Base-by-base conservation (phyloP, 345 rosid genomes). In the Brassica rapa region DNA sequence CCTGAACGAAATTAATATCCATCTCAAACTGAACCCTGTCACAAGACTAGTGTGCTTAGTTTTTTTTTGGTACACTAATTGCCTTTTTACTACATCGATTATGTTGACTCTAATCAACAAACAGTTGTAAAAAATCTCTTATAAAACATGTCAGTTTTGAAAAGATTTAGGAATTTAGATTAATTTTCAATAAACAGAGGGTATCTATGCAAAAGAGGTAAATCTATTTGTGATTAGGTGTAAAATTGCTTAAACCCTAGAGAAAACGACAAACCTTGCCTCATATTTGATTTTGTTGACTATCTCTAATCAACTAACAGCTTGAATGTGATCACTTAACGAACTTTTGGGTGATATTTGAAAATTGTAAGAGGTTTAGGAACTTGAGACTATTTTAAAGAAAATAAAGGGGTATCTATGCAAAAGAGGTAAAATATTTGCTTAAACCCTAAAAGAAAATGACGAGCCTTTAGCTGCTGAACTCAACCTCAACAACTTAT, bases 191-290 rank as follows among this genome's bases (percentile, higher is more conserved):
- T 16, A 16, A 68, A 33, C 5, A 16, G 4, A 59, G 41, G 56
- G 41, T 43, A 16, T 72, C 33, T 56, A 19, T 43, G 71, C 37
- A 15, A 57, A 59, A 56, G 25, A 56, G 6, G 51, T 19, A 10
- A 55, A 19, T 4, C 14, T 29, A 9, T 35, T 35, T 35, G 2
- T 35, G 41, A 35, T 35, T 9, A 43, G 2, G 68, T 70, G 75
- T 75, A 80, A 70, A 70, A 70, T 56, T 1, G 68, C 68, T 75
- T 80, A 80, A 80, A 75, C 80, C 72, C 80, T 74, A 74, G 10
- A 29, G 56, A 15, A 37, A 39, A 43, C 25, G 66, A 55, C 57
- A 6, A 51, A 51, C 57, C 67, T 43, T 41, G 3, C 51, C 51
- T 41, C 12, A 39, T 8, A 39, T 39, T 12, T 43, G 53, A 43